Evolutionary conservation across 73 alveolate genomes (phyloP).

Genomic region (Tetrahymena elliotti): DNA sequence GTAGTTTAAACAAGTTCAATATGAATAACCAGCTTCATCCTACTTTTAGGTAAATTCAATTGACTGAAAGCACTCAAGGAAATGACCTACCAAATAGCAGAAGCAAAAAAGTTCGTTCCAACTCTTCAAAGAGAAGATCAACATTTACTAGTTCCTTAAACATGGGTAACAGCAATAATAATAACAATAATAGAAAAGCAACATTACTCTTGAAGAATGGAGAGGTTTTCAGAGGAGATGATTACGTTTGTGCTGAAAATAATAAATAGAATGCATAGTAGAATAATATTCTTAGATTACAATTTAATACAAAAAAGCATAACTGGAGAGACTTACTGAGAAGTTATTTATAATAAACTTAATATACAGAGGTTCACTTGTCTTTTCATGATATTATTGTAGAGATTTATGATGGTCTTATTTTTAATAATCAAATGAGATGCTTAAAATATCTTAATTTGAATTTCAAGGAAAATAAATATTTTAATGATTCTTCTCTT

Average conservation of each 20-base stretch:
- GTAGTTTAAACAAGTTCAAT: not conserved
- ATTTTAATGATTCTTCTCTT: not conserved
- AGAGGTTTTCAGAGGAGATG: not conserved
- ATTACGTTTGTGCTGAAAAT: not conserved
- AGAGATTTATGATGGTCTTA: not conserved
- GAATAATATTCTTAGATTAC: not conserved
- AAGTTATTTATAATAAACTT: not conserved
- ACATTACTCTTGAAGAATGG: not conserved
- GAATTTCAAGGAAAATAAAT: not conserved
- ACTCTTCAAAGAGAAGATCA: not conserved
- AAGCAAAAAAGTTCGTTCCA: not conserved
- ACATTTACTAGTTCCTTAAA: not conserved
- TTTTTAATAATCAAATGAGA: not conserved
- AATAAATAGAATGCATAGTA: not conserved
- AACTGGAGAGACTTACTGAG: not conserved
- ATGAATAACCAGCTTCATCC: not conserved
- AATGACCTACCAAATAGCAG: not conserved
- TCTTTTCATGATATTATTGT: not conserved
- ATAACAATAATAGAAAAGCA: not conserved
- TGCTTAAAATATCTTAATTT: not conserved
- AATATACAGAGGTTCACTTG: not conserved
- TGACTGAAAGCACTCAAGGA: not conserved
- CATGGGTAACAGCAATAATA: not conserved
- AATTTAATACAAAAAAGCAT: not conserved
- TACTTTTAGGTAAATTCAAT: not conserved